A percentile compares a stretch with the other conserved stretches of the same genome.
These are phyloP conservation scores for Ceratocystis huliohia DNA, from an alignment of 2,329 filamentous ascomycete species.

Conservation along the genomic window DNA sequence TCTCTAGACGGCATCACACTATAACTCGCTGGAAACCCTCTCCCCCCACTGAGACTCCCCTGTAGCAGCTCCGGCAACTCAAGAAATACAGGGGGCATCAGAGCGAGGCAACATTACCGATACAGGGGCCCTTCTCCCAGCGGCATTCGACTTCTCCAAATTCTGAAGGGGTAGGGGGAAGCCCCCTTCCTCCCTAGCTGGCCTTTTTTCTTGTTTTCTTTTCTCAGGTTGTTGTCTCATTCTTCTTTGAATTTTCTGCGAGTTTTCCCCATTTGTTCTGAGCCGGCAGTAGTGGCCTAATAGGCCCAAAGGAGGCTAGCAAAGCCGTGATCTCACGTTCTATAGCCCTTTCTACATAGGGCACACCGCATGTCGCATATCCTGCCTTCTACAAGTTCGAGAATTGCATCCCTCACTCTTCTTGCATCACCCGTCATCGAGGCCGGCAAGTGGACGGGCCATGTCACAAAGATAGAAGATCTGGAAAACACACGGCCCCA, in stretches of 20 bases:
- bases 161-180: neutral
- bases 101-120: neutral
- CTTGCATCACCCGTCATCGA: neutral
- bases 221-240: conserved; percentile 17
- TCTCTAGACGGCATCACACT: too few species aligned
- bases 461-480: neutral
- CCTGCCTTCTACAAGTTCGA: too few species aligned
- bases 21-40: too few species aligned
- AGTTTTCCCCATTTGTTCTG: conserved; percentile 21
- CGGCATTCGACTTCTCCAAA: neutral
- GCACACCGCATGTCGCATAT: too few species aligned
- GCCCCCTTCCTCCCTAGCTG: neutral
- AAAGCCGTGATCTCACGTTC: too few species aligned
- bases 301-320: neutral
- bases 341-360: too few species aligned
- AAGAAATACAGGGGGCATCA: neutral
- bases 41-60: neutral
- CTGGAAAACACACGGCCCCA: neutral
- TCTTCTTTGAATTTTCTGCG: conserved; percentile 9
- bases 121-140: neutral
- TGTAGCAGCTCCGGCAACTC: neutral
- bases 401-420: neutral
- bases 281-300: conserved; percentile 9
- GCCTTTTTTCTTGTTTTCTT: conserved; percentile 19
- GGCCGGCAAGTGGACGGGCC: neutral